These are phyloP conservation scores for Fraxinus platypoda DNA, from an alignment of 305 asterid species.

Conservation along the genomic window DNA sequence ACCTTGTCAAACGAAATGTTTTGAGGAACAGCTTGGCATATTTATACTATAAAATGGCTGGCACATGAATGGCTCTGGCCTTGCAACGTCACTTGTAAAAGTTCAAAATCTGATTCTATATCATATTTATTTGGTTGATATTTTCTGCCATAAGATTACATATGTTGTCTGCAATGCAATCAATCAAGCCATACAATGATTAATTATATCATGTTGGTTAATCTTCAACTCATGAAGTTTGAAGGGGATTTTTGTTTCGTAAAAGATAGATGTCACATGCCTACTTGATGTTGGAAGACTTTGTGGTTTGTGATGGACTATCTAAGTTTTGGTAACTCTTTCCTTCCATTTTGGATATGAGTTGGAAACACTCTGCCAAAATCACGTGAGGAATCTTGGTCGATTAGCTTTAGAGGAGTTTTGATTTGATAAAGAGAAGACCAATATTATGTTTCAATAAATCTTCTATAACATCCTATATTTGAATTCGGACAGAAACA, in stretches of 20 bases:
- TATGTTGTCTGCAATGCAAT: background rate
- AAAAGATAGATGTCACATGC: background rate
- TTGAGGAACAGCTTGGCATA: background rate
- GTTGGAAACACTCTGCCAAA: background rate
- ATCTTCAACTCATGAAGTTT: background rate
- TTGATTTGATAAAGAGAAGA: background rate
- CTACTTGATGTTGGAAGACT: background rate
- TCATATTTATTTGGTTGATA: background rate
- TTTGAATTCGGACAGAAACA: background rate
- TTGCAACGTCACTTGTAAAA: background rate
- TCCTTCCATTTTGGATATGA: background rate
- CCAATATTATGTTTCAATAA: background rate
- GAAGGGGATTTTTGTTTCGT: background rate
- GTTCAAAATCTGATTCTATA: background rate
- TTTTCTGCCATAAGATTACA: background rate
- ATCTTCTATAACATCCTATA: background rate
- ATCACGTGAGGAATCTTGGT: background rate
- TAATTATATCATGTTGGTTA: background rate
- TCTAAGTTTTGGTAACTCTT: background rate
- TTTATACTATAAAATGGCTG: background rate
- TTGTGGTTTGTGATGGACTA: background rate
- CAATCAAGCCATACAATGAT: background rate
- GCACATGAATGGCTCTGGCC: background rate
- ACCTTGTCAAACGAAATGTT: background rate
- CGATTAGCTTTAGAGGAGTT: background rate